Conservation (phyloP, 352 stramenopile species). For the Pythium aphanidermatum region DNA sequence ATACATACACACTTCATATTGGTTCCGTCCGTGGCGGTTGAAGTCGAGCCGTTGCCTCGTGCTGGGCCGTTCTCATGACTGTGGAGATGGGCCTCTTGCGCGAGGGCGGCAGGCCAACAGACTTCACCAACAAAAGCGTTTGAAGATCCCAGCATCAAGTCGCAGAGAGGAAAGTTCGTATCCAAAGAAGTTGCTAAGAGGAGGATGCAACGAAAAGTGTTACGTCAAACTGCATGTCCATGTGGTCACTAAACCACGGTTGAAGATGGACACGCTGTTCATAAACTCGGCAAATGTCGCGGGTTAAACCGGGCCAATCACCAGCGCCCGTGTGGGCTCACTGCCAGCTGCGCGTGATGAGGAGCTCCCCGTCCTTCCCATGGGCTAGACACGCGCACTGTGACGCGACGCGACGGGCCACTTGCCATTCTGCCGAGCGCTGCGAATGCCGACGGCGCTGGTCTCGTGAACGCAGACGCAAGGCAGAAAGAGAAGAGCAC, state of each 20-base stretch:
- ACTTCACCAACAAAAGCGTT: too few species aligned
- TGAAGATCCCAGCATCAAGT: too few species aligned
- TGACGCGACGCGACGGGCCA: constrained; percentile 6
- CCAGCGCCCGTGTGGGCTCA: not conserved
- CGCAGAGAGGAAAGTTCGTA: too few species aligned
- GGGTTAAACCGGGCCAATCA: constrained; percentile 16
- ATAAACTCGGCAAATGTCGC: constrained; percentile 7
- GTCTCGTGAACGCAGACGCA: too few species aligned
- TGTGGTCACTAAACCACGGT: constrained; percentile 4
- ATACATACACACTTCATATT: not conserved
- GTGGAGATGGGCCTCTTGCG: too few species aligned
- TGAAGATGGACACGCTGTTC: not conserved
- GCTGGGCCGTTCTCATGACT: too few species aligned
- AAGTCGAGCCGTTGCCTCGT: not conserved
- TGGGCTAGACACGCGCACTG: not conserved
- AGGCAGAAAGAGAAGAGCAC: not conserved
- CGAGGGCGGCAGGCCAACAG: too few species aligned
- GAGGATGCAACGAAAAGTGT: too few species aligned
- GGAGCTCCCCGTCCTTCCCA: not conserved
- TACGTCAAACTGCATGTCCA: too few species aligned
- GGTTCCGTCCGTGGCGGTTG: too few species aligned
- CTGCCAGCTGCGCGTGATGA: too few species aligned
- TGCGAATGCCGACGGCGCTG: not conserved
- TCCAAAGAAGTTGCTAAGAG: too few species aligned
- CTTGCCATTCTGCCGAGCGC: constrained; percentile 6